A percentile compares a stretch with the other conserved stretches of the same genome.
Conservation (phyloP, 2,329 filamentous ascomycete species). For the Plectosphaerella cucumerina region DNA sequence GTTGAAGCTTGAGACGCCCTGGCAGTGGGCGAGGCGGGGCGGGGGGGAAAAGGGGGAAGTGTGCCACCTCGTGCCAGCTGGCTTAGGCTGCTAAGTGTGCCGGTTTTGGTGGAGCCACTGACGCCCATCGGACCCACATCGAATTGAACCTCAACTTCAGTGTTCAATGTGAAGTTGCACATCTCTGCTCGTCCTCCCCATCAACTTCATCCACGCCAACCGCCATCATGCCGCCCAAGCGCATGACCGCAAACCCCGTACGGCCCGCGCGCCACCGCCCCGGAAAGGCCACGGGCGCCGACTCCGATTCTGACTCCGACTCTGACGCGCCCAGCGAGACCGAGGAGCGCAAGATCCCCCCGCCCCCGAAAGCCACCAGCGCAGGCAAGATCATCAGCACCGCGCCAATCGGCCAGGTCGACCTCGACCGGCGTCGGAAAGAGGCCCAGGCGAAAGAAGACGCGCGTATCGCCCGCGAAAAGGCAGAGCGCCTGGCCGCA, state of each 20-base stretch:
- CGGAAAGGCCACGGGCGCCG: conserved; percentile 66
- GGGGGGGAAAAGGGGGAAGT: too few relatives aligned
- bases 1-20: too few relatives aligned
- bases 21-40: too few relatives aligned
- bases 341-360: conserved; percentile 28
- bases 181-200: not conserved
- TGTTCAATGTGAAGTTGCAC: too few relatives aligned
- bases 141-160: too few relatives aligned
- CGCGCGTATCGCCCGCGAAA: conserved; percentile 41
- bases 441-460: conserved; percentile 43
- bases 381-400: conserved; percentile 54
- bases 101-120: too few relatives aligned
- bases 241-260: conserved; percentile 89
- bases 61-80: too few relatives aligned
- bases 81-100: too few relatives aligned
- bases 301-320: conserved; percentile 46
- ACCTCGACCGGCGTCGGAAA: conserved; percentile 43
- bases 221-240: conserved; percentile 61
- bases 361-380: conserved; percentile 54
- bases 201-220: not conserved
- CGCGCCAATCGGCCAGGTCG: conserved; percentile 47
- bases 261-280: conserved; percentile 79
- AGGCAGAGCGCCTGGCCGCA: conserved; percentile 45
- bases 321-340: conserved; percentile 41
- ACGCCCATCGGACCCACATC: too few relatives aligned